phyloP scores from a whole-genome alignment of 257 asterid genomes.

The Solanum infundibuliforme region DNA sequence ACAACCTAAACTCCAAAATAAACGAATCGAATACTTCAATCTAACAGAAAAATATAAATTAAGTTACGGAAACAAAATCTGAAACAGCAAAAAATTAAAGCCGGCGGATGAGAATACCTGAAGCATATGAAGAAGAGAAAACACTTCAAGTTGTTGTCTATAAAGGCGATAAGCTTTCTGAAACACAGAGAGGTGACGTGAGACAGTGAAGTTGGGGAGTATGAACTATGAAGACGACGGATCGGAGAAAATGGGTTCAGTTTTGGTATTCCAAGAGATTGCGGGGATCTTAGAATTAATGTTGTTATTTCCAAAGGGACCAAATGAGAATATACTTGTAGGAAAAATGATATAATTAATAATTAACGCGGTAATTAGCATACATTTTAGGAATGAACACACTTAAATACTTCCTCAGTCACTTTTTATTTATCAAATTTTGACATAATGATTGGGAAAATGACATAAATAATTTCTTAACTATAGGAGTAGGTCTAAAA shows the following conservation, averaged over 20 bases:
- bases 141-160: not conserved
- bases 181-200: not conserved
- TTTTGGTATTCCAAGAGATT: not conserved
- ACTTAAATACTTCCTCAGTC: no score
- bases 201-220: not conserved
- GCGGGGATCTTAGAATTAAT: not conserved
- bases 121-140: not conserved
- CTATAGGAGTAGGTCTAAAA: no score
- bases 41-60: not conserved
- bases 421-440: no score
- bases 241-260: not conserved
- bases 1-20: not conserved
- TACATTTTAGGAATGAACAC: not conserved
- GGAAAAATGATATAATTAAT: not conserved
- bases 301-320: not conserved
- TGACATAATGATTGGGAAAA: no score
- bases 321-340: not conserved
- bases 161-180: not conserved
- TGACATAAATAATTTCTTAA: no score
- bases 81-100: not conserved
- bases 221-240: not conserved
- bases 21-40: not conserved
- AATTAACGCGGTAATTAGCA: not conserved
- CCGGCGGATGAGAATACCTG: not conserved
- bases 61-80: not conserved